Conservation (phyloP, 768 basidiomycete genomes). For the Cantharellus anzutake region DNA sequence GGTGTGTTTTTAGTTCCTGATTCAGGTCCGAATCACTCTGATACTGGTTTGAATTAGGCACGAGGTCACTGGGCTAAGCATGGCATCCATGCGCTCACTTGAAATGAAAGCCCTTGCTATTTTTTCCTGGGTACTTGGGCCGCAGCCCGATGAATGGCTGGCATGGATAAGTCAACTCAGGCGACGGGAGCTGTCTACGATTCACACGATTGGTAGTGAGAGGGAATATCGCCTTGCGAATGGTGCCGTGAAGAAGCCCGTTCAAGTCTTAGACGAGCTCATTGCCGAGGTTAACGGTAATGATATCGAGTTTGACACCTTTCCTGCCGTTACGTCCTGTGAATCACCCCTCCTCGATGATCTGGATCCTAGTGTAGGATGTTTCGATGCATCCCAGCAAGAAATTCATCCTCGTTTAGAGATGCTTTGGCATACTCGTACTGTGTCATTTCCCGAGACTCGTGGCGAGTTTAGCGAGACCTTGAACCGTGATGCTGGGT, state of each 20-base stretch:
- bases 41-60: background rate
- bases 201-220: background rate
- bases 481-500: background rate
- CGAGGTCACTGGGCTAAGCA: background rate
- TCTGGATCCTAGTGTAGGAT: background rate
- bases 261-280: background rate
- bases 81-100: background rate
- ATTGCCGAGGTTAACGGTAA: background rate
- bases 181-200: background rate
- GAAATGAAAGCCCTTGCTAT: background rate
- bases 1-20: slow-evolving; percentile 9
- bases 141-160: background rate
- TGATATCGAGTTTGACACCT: background rate
- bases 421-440: background rate
- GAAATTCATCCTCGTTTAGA: background rate
- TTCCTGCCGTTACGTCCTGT: background rate
- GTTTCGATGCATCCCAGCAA: background rate
- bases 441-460: background rate
- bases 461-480: background rate
- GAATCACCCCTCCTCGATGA: background rate
- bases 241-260: background rate
- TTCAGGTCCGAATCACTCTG: background rate
- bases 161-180: background rate
- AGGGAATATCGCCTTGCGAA: background rate
- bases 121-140: background rate